Base-by-base conservation (phyloP, 495 filamentous ascomycete species). In the Lindgomyces ingoldianus region DNA sequence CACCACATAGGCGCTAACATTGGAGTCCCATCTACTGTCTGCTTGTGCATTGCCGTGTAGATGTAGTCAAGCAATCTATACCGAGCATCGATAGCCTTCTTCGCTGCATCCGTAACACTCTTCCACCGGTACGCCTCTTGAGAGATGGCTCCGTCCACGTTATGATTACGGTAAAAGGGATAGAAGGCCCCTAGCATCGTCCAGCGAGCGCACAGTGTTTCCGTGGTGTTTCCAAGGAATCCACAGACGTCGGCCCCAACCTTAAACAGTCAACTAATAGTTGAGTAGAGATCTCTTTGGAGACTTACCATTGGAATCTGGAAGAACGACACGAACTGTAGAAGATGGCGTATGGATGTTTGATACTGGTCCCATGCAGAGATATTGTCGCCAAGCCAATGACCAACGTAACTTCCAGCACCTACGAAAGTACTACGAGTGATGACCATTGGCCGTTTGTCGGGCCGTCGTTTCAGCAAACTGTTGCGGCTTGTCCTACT, bases 311-410 rank as follows among this genome's bases (percentile, higher is more conserved):
- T 91, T 29, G 90, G 90, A 1, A 96, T 75, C 71, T 95, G 91
- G 81, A 89, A 95, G 67, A 95, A 84, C 2, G 89, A 81, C 0
- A 86, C 85, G 68, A 93, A 96, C 16, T 86, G 82, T 26, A 95
- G 75, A 74, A 90, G 81, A 60, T 83, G 81, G 2, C 83, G 73
- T 68, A 96, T 91, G 18, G 83, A 85, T 25, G 80, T 76, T 3
- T 85, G 83, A 75, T 93, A 94, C 47, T 89, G 80, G 19, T 80
- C 76, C 91, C 91, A 96, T 30, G 81, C 73, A 33, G 86, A 85
- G 14, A 85, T 45, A 72, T 96, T 96, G 77, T 96, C 91, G 8
- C 91, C 91, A 0, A 93, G 84, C 91, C 91, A 96, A 68, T 96
- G 88, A 4, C 90, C 91, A 16, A 93, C 90, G 26, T 88, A 81